Conservation (phyloP, 306 rosid genomes). For the Prunus fruticosa region DNA sequence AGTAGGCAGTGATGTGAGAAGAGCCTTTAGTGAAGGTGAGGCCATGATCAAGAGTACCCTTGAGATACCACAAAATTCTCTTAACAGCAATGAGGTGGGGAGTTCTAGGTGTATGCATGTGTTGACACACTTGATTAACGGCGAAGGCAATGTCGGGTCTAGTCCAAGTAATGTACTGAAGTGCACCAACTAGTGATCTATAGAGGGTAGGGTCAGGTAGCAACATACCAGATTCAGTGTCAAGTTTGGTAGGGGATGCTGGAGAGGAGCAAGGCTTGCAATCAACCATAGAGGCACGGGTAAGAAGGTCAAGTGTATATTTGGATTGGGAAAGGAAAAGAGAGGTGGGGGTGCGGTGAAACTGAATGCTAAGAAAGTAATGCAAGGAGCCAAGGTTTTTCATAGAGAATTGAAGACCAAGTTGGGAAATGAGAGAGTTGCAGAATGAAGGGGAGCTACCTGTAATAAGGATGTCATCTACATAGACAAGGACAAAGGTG, state of each 20-base stretch:
- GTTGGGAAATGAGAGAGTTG: neutral
- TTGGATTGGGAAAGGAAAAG: neutral
- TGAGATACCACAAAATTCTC: too few species aligned
- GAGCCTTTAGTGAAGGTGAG: neutral
- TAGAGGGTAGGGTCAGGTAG: neutral
- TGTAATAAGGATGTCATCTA: neutral
- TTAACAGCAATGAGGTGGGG: too few species aligned
- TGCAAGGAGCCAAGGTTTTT: neutral
- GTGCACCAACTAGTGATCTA: neutral
- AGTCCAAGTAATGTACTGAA: neutral
- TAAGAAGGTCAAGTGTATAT: too few species aligned
- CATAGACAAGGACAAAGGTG: neutral
- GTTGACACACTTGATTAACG: neutral
- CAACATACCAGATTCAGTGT: neutral
- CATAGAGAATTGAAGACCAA: neutral
- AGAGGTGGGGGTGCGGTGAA: neutral
- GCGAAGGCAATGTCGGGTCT: neutral
- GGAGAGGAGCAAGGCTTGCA: too few species aligned
- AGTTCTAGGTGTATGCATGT: too few species aligned
- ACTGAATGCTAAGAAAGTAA: neutral
- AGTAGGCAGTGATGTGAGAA: neutral
- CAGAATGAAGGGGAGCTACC: neutral
- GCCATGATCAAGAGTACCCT: neutral
- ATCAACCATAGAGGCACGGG: too few species aligned
- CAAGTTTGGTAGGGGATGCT: too few species aligned